Evolutionary conservation across 805 yeast species (phyloP).

Genomic region (Suhomyces faveliae): DNA sequence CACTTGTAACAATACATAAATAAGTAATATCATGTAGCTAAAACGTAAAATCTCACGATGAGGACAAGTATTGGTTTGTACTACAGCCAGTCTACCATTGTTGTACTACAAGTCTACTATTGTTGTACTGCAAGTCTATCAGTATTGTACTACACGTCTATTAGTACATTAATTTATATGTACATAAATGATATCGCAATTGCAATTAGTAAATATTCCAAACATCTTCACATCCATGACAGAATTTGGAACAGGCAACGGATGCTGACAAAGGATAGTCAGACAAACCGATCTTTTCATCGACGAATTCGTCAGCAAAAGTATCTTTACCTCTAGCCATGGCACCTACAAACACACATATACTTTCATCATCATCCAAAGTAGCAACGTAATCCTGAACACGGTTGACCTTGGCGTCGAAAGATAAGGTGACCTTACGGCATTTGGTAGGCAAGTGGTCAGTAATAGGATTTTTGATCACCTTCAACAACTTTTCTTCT

Average conservation of each 20-base stretch:
- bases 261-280: conserved; percentile 96
- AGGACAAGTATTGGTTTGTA: too few relatives aligned
- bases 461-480: conserved; percentile 94
- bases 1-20: background rate
- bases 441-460: conserved; percentile 97
- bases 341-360: conserved; percentile 98
- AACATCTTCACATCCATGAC: conserved; percentile 98
- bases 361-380: conserved; percentile 84
- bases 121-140: too few relatives aligned
- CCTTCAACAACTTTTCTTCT: conserved; percentile 89
- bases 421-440: conserved; percentile 86
- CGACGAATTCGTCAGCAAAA: conserved; percentile 95
- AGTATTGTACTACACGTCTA: too few relatives aligned
- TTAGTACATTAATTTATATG: too few relatives aligned
- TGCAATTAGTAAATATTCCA: conserved; percentile 66
- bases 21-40: background rate
- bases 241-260: conserved; percentile 96
- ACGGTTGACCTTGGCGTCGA: conserved; percentile 83
- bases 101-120: too few relatives aligned
- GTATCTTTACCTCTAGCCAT: conserved; percentile 98
- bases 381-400: conserved; percentile 85
- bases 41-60: too few relatives aligned
- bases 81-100: too few relatives aligned
- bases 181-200: background rate
- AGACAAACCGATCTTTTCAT: conserved; percentile 93